phyloP scores from a whole-genome alignment of 2,329 filamentous ascomycete genomes.

The Ophiostoma piceae region DNA sequence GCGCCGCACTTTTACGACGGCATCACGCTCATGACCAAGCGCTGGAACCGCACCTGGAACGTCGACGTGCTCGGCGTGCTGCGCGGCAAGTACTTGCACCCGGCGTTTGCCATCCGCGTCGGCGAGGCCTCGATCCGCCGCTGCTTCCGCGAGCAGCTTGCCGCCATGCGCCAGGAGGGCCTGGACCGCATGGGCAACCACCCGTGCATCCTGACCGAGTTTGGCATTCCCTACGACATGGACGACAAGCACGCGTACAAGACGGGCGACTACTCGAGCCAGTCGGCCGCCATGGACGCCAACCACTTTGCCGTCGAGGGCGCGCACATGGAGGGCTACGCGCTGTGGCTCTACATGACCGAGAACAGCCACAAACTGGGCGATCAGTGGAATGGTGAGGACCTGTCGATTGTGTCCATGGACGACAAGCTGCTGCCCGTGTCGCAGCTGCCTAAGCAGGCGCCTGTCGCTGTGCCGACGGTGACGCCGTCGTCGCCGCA shows the following conservation, averaged over 20 bases:
- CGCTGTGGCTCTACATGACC: slow-evolving; percentile 80
- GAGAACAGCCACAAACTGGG: slow-evolving; percentile 83
- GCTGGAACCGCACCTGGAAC: slow-evolving; percentile 97
- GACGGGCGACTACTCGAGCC: slow-evolving; percentile 90
- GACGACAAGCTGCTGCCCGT: slow-evolving; percentile 66
- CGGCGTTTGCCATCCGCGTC: slow-evolving; percentile 86
- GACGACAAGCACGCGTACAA: slow-evolving; percentile 93
- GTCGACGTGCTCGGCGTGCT: slow-evolving; percentile 91
- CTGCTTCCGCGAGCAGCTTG: slow-evolving; percentile 82
- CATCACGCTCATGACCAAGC: slow-evolving; percentile 93
- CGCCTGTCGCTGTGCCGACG: slow-evolving; percentile 36
- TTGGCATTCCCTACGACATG: slow-evolving; percentile 98
- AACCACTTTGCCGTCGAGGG: slow-evolving; percentile 92
- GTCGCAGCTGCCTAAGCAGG: slow-evolving; percentile 43
- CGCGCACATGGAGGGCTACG: slow-evolving; percentile 75
- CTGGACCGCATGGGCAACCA: slow-evolving; percentile 82
- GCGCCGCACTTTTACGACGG: slow-evolving; percentile 96
- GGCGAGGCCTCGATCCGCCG: slow-evolving; percentile 93
- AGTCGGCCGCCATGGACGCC: slow-evolving; percentile 87
- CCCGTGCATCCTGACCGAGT: slow-evolving; percentile 86
- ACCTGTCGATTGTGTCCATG: slow-evolving; percentile 80
- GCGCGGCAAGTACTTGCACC: slow-evolving; percentile 79
- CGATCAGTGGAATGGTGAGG: slow-evolving; percentile 96
- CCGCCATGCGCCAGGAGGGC: slow-evolving; percentile 77
- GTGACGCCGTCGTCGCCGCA: slow-evolving; percentile 29